phyloP scores from a whole-genome alignment of 805 yeast species.

The Candida vartiovaarae region DNA sequence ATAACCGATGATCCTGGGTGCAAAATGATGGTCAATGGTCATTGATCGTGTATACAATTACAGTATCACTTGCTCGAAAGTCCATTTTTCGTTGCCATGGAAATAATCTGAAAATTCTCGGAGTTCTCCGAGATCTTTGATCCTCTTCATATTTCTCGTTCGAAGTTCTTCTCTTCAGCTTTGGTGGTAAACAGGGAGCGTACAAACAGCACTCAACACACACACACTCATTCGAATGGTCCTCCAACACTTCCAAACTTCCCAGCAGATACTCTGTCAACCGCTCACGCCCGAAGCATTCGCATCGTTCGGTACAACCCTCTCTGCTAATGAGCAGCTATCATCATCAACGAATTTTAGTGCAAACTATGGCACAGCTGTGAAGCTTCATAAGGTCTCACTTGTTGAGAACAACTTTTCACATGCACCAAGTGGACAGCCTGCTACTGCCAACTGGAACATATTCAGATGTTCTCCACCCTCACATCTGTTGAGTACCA shows the following conservation, averaged over 20 bases:
- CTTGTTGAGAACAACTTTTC: slow-evolving; percentile 50
- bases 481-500: slow-evolving; percentile 34
- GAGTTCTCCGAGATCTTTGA: too few species aligned
- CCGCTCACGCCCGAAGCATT: slow-evolving; percentile 63
- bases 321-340: slow-evolving; percentile 73
- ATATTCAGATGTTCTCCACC: slow-evolving; percentile 80
- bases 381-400: slow-evolving; percentile 66
- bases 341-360: slow-evolving; percentile 30
- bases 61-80: too few species aligned
- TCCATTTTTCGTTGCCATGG: background rate
- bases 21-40: too few species aligned
- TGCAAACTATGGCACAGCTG: slow-evolving; percentile 95
- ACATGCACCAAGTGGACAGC: slow-evolving; percentile 37
- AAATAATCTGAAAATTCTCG: background rate
- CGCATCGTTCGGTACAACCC: slow-evolving; percentile 64
- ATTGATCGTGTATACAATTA: too few species aligned
- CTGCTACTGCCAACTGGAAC: slow-evolving; percentile 68
- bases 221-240: background rate
- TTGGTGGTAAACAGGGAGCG: too few species aligned
- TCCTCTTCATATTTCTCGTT: too few species aligned
- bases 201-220: too few species aligned
- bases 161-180: too few species aligned
- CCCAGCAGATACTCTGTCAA: slow-evolving; percentile 30
- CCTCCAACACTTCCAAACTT: slow-evolving; percentile 30
- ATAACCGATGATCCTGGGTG: too few species aligned